These are phyloP conservation scores for Eucalyptus rudis DNA, from an alignment of 345 rosid species.

Conservation along the genomic window DNA sequence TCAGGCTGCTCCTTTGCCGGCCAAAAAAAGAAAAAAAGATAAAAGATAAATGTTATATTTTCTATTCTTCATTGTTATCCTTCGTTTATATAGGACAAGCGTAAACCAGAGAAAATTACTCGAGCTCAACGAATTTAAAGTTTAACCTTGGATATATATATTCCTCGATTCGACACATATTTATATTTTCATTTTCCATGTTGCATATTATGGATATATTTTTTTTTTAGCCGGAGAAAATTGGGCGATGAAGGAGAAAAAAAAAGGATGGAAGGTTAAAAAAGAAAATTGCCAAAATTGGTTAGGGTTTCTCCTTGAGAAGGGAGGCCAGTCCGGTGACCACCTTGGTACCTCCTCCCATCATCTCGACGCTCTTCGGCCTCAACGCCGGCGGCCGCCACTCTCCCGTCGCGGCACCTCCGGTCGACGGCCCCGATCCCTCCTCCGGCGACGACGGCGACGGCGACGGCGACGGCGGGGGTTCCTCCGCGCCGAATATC, in stretches of 20 bases:
- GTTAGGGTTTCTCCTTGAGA: slow-evolving; percentile 57
- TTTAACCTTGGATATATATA: neutral
- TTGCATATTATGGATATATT: neutral
- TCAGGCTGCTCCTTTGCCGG: neutral
- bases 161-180: neutral
- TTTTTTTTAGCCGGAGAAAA: slow-evolving; percentile 7
- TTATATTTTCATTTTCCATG: neutral
- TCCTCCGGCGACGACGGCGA: neutral
- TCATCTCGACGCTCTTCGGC: slow-evolving; percentile 43
- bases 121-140: neutral
- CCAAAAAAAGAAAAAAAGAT: neutral
- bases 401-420: neutral
- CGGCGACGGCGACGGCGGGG: neutral
- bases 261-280: neutral
- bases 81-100: neutral
- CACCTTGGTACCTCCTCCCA: slow-evolving; percentile 48
- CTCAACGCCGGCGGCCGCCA: slow-evolving; percentile 57
- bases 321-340: slow-evolving; percentile 90
- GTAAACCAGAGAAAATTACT: neutral
- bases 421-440: neutral
- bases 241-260: neutral
- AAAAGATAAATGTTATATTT: neutral
- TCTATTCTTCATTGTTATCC: neutral
- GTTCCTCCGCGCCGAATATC: slow-evolving; percentile 14
- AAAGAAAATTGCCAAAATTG: slow-evolving; percentile 19